phyloP scores from a whole-genome alignment of 805 yeast genomes.

The Kluyveromyces aestuarii region DNA sequence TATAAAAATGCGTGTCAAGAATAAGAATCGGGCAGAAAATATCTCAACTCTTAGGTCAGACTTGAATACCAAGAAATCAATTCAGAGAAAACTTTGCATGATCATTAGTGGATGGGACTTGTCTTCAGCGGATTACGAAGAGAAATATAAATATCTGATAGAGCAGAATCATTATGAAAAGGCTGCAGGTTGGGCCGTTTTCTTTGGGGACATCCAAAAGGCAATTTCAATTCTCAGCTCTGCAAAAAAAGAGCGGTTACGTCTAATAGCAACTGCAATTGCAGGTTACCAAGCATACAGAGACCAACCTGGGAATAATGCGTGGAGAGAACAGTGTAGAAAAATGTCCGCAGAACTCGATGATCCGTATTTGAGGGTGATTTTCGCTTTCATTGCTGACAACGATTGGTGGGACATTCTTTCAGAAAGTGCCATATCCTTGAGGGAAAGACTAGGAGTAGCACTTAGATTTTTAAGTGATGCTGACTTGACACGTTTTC shows the following conservation, averaged over 20 bases:
- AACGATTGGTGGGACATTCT: slow-evolving; percentile 95
- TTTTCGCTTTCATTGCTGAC: slow-evolving; percentile 89
- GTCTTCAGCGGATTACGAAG: slow-evolving; percentile 65
- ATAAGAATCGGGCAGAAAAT: slow-evolving; percentile 17
- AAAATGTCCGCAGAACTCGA: slow-evolving; percentile 79
- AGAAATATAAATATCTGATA: slow-evolving; percentile 49
- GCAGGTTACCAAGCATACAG: slow-evolving; percentile 63
- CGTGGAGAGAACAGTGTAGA: slow-evolving; percentile 93
- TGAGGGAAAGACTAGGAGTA: slow-evolving; percentile 82
- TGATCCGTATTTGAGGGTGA: slow-evolving; percentile 82
- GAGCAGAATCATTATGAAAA: slow-evolving; percentile 58
- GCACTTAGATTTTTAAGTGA: slow-evolving; percentile 82
- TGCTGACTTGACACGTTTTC: slow-evolving; percentile 61
- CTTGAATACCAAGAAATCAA: slow-evolving; percentile 31
- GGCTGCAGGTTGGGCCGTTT: slow-evolving; percentile 98
- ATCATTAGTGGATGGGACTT: slow-evolving; percentile 88
- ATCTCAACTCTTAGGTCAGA: slow-evolving; percentile 13
- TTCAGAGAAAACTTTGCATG: slow-evolving; percentile 70
- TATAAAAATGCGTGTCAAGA: slow-evolving; percentile 34
- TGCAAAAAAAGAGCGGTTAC: slow-evolving; percentile 60
- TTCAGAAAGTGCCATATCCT: slow-evolving; percentile 80
- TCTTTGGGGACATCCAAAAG: slow-evolving; percentile 75
- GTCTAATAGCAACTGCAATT: slow-evolving; percentile 85
- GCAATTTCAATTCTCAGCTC: slow-evolving; percentile 73
- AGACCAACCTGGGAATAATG: slow-evolving; percentile 43